Base-by-base conservation (phyloP, 2,329 filamentous ascomycete genomes). In the Fusarium sp. region DNA sequence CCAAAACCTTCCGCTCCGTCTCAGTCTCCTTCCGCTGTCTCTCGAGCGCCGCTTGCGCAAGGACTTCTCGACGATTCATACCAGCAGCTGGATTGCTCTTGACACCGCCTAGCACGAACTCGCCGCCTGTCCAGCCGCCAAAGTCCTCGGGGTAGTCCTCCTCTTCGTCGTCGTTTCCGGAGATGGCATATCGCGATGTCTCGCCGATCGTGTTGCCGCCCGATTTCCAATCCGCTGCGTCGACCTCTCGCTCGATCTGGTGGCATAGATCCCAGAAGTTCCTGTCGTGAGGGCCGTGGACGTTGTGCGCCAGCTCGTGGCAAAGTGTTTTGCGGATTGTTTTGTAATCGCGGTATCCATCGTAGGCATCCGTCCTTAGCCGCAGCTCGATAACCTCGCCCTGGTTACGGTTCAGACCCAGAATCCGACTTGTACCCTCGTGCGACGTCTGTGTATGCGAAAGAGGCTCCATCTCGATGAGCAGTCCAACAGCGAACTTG, bases 391-490 rank as follows among this genome's bases (percentile, higher is more conserved):
- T 97, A 2, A 93, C 92, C 78, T 97, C 91, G 62, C 96, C 96
- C 4, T 84, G 80, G 75, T 98, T 97, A 13, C 93, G 84, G 76
- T 99, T 99, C 40, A 98, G 78, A 0, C 96, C 96, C 0, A 98
- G 80, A 2, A 92, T 94, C 44, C 93, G 86, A 49, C 89, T 89
- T n/a, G 85, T 86, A 46, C 87, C 86, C 73, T 96, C 91, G 74
- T 92, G 90, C 5, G 87, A 92, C 2, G 82, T 78, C 65, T 85
- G 78, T 1, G 94, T 97, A 78, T 97, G 89, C 70, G 90, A 86
- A 0, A 90, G 84, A 0, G 96, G 96, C 73, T 99, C 92, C 95
- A 99, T 98, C 80, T 99, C 96, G 0, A 94, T 97, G 25, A 99
- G 84, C 4, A 98, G 79, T 0, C 90, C 90, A 1, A 99, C 96